A percentile compares a stretch with the other conserved stretches of the same genome.
Evolutionary conservation across 768 basidiomycete species (phyloP).

Genomic region (Suillus paluster): DNA sequence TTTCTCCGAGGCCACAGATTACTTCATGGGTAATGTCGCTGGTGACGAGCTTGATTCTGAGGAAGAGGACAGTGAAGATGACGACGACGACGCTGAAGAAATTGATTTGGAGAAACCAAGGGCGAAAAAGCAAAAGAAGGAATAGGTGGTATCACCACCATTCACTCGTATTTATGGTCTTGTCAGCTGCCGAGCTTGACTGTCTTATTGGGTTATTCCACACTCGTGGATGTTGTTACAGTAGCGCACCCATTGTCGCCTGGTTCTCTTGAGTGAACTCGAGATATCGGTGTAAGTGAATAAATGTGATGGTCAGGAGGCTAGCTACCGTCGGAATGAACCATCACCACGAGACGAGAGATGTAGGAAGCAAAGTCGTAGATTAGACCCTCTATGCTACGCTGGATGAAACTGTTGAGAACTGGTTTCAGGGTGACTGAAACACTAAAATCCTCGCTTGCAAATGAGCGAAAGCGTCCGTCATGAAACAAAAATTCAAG

Average conservation of each 20-base stretch:
- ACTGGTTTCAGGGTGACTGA: too few relatives aligned
- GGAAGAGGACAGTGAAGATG: slow-evolving; percentile 68
- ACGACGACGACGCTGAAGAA: slow-evolving; percentile 81
- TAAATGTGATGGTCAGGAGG: too few relatives aligned
- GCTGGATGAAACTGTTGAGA: too few relatives aligned
- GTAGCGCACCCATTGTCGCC: neutral
- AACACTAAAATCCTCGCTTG: too few relatives aligned
- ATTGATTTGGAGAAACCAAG: slow-evolving; percentile 88
- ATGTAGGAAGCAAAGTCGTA: too few relatives aligned
- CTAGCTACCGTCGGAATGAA: too few relatives aligned
- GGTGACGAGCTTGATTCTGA: slow-evolving; percentile 67
- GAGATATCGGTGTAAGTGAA: too few relatives aligned
- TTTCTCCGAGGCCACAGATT: slow-evolving; percentile 81
- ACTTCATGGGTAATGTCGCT: slow-evolving; percentile 71
- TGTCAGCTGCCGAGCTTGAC: slow-evolving; percentile 13
- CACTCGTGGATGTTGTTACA: slow-evolving; percentile 9
- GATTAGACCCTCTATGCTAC: too few relatives aligned
- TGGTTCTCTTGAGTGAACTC: neutral
- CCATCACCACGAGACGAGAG: too few relatives aligned
- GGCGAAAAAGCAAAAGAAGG: slow-evolving; percentile 68
- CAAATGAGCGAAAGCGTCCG: too few relatives aligned
- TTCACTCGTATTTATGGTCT: slow-evolving; percentile 33
- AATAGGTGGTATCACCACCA: slow-evolving; percentile 24
- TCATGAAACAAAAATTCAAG: neutral
- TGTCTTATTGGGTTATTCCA: slow-evolving; percentile 12